phyloP scores from a whole-genome alignment of 2,329 filamentous ascomycete species.

The Penicillium sclerotigenum region DNA sequence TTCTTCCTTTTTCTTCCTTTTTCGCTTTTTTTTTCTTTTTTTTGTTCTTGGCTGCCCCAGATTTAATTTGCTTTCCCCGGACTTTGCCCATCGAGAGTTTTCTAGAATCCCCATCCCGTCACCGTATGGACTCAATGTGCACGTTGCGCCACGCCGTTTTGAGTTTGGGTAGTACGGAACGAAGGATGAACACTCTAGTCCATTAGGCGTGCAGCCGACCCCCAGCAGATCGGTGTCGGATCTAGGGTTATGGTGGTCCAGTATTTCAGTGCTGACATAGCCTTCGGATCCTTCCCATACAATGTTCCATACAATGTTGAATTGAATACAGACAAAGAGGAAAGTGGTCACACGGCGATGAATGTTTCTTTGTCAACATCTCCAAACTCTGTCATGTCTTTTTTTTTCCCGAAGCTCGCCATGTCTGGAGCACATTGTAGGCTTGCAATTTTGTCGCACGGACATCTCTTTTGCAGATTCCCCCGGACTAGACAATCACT shows the following conservation, averaged over 20 bases:
- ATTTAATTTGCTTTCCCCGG: constrained; percentile 6
- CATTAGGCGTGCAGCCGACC: constrained; percentile 10
- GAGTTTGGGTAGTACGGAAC: constrained; percentile 21
- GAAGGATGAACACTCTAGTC: not conserved
- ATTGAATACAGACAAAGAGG: not conserved
- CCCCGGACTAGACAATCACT: constrained; percentile 20
- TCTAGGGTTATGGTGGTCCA: constrained; percentile 10
- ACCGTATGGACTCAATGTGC: constrained; percentile 4
- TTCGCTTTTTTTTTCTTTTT: not conserved
- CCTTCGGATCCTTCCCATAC: not conserved
- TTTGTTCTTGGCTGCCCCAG: constrained; percentile 2
- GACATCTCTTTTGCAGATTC: constrained; percentile 28
- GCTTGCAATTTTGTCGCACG: constrained; percentile 13
- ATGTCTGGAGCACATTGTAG: not conserved
- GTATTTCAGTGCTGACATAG: not conserved
- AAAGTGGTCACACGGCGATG: not conserved
- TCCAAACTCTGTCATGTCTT: not conserved
- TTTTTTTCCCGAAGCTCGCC: not conserved
- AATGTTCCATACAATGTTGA: not conserved
- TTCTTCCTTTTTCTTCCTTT: not conserved
- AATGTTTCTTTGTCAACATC: not conserved
- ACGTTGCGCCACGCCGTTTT: constrained; percentile 25
- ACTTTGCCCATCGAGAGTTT: constrained; percentile 8
- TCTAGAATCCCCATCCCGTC: constrained; percentile 17
- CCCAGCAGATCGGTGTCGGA: constrained; percentile 5